Conservation (phyloP, 495 filamentous ascomycete genomes). For the Xeromyces bisporus region DNA sequence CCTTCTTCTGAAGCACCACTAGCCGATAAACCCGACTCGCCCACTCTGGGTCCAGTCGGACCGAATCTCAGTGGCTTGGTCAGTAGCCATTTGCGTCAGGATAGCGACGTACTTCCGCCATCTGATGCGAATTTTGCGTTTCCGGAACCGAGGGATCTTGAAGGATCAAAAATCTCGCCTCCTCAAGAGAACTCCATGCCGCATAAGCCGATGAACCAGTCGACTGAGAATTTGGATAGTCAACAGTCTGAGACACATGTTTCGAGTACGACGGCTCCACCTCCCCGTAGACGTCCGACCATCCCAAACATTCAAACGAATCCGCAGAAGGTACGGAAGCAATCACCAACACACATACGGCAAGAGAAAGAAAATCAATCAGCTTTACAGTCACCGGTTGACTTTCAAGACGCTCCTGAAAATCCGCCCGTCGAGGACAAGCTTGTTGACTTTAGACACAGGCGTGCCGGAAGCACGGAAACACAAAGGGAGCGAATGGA, state of each 20-base stretch:
- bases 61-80: constrained; percentile 67
- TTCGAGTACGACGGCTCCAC: too few relatives aligned
- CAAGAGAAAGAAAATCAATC: constrained; percentile 7
- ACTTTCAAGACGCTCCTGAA: constrained; percentile 9
- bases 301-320: background rate
- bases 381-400: constrained; percentile 1
- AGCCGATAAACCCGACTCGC: constrained; percentile 47
- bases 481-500: constrained; percentile 54
- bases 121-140: constrained; percentile 21
- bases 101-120: constrained; percentile 52
- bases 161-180: background rate
- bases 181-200: background rate
- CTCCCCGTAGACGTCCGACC: too few relatives aligned
- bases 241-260: background rate
- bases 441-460: constrained; percentile 21
- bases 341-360: constrained; percentile 3
- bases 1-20: background rate
- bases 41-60: constrained; percentile 52
- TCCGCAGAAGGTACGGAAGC: background rate
- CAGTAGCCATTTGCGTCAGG: constrained; percentile 66
- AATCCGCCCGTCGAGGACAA: constrained; percentile 21
- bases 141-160: constrained; percentile 1
- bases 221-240: background rate
- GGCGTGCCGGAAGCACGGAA: constrained; percentile 39
- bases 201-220: background rate